phyloP scores from a whole-genome alignment of 2,329 filamentous ascomycete genomes.

The Ramichloridium luteum region DNA sequence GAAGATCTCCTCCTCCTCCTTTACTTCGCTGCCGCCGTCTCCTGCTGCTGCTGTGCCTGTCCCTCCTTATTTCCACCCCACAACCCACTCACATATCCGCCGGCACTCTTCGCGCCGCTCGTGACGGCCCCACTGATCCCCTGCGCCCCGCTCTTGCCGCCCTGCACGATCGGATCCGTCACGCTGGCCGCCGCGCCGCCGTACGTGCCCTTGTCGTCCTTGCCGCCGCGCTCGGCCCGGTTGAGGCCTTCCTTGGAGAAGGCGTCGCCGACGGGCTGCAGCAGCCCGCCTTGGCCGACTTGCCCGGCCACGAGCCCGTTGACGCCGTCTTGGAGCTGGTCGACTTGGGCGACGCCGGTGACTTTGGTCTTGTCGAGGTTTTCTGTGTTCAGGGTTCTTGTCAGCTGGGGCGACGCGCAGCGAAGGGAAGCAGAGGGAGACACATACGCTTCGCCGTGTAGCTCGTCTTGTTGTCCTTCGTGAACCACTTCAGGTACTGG shows the following conservation, averaged over 20 bases:
- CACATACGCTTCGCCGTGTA: slow-evolving; percentile 56
- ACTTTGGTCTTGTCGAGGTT: slow-evolving; percentile 58
- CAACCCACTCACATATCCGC: slow-evolving; percentile 22
- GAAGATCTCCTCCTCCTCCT: background rate
- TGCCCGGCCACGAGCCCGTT: slow-evolving; percentile 51
- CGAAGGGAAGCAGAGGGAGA: no score
- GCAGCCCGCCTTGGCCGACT: slow-evolving; percentile 55
- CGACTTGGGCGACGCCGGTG: slow-evolving; percentile 53
- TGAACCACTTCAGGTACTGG: slow-evolving; percentile 58
- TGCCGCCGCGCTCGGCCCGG: slow-evolving; percentile 51
- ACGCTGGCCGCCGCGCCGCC: slow-evolving; percentile 26
- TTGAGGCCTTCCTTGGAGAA: slow-evolving; percentile 54
- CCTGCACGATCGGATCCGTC: slow-evolving; percentile 21
- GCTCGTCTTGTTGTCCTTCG: slow-evolving; percentile 63
- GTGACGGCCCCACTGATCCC: slow-evolving; percentile 16
- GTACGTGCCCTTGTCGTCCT: slow-evolving; percentile 47
- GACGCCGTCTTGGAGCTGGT: slow-evolving; percentile 56
- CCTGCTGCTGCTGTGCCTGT: slow-evolving; percentile 9
- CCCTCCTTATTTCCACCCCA: slow-evolving; percentile 24
- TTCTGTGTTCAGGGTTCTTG: no score
- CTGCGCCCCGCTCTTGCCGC: slow-evolving; percentile 19
- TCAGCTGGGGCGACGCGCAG: no score
- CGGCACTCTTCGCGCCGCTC: slow-evolving; percentile 23
- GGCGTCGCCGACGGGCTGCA: slow-evolving; percentile 51
- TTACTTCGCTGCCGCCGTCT: background rate